A percentile compares a stretch with the other conserved stretches of the same genome.
phyloP scores from a whole-genome alignment of 106 monocot genomes.

The Apostasia ramifera region DNA sequence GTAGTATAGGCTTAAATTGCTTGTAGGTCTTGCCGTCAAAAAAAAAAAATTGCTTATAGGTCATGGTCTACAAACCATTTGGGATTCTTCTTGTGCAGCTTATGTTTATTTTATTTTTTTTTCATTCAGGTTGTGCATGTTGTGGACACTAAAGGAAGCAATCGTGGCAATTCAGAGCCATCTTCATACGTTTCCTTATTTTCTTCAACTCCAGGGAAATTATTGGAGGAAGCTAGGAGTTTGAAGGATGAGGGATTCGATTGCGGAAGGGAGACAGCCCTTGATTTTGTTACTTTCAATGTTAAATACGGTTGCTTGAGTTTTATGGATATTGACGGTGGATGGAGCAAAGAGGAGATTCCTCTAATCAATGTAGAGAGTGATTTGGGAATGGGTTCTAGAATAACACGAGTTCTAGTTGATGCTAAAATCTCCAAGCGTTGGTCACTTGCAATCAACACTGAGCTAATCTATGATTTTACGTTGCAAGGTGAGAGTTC shows the following conservation, averaged over 20 bases:
- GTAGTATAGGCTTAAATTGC: too few relatives aligned
- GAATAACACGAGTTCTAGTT: slow-evolving; percentile 52
- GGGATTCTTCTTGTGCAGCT: background rate
- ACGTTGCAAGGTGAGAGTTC: slow-evolving; percentile 51
- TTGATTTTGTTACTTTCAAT: slow-evolving; percentile 72
- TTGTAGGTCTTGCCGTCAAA: too few relatives aligned
- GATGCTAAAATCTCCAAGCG: slow-evolving; percentile 78
- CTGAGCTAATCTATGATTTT: slow-evolving; percentile 57
- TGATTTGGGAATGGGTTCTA: slow-evolving; percentile 36
- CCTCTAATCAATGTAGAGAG: slow-evolving; percentile 58
- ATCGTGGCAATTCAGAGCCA: slow-evolving; percentile 22
- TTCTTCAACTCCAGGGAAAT: slow-evolving; percentile 72
- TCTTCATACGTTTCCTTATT: slow-evolving; percentile 68
- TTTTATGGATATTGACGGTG: slow-evolving; percentile 28
- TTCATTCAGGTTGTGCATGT: slow-evolving; percentile 84
- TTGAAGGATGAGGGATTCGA: slow-evolving; percentile 62
- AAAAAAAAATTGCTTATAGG: too few relatives aligned
- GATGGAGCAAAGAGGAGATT: slow-evolving; percentile 65
- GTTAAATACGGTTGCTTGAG: slow-evolving; percentile 79
- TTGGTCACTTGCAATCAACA: slow-evolving; percentile 84
- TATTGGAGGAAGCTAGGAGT: slow-evolving; percentile 49
- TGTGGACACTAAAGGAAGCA: slow-evolving; percentile 54
- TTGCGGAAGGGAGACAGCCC: slow-evolving; percentile 43
- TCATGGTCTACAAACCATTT: background rate
- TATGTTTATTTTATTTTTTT: background rate